Base-by-base conservation (phyloP, 2,329 filamentous ascomycete species). In the Falciphora oryzae region DNA sequence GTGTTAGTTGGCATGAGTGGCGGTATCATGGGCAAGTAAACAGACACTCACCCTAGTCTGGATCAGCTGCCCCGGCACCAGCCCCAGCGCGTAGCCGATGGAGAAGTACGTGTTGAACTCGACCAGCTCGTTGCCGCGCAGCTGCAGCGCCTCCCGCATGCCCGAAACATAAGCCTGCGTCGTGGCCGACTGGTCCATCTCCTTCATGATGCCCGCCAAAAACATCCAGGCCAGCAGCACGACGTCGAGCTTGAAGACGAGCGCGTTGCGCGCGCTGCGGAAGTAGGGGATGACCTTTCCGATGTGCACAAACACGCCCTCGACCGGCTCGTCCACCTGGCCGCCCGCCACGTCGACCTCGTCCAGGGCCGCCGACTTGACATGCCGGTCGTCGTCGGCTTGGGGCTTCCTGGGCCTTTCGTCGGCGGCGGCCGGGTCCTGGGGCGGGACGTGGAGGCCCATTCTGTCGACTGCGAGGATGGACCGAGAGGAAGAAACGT, bases 61-160 rank as follows among this genome's bases (percentile, higher is more conserved):
- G 65, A 78, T 73, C 53, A 79, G 65, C 53, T 76, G 78, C 6
- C 73, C 75, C 2, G 77, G 75, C 57, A 75, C 72, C 53, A 78
- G 73, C 0, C 76, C 75, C 73, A 88, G 76, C 0, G 85, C 81
- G 67, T 89, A 89, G 11, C 86, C 86, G 0, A 84, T 79, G 0
- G 83, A 87, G 78, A 85, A 89, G 32, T 79, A 80, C 0, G 83
- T 81, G 62, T 72, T 74, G 65, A 79, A 72, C 65, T 84, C 81
- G 63, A 86, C 85, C 38, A 86, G 75, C 64, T 87, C 75, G 67
- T 86, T 86, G 1, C 78, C 77, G 28, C 61, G 28, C 28, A 62
- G 61, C 1, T 62, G 50, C 28, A 62, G 25, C 5, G 85, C 83
- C 68, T 84, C 80, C 70, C 84, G 79, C 81, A 77, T 77, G 4